phyloP scores from a whole-genome alignment of 257 asterid species.

The Ilex asprella region DNA sequence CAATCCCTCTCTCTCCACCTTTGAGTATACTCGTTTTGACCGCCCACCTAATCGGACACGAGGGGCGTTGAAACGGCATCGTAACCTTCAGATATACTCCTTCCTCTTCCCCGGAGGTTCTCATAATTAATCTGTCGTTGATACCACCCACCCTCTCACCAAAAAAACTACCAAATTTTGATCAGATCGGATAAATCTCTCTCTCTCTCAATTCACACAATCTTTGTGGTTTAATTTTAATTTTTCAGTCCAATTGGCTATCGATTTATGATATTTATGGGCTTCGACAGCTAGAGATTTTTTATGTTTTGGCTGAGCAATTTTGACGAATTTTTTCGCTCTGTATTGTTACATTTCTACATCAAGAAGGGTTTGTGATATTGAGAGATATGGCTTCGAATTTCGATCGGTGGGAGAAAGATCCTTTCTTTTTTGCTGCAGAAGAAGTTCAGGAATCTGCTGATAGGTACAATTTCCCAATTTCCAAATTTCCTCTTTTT shows the following conservation, averaged over 20 bases:
- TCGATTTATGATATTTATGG: too few species aligned
- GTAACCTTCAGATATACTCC: background rate
- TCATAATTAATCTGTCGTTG: too few species aligned
- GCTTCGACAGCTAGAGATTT: too few species aligned
- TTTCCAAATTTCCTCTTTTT: background rate
- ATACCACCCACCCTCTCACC: background rate
- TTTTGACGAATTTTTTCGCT: background rate
- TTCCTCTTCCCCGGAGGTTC: background rate
- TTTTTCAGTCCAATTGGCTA: too few species aligned
- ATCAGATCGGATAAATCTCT: too few species aligned
- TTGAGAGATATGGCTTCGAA: slow-evolving; percentile 46
- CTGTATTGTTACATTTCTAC: slow-evolving; percentile 4
- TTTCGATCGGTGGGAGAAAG: slow-evolving; percentile 92
- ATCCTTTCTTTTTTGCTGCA: slow-evolving; percentile 88
- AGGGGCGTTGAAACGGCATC: background rate
- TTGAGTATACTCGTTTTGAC: slow-evolving; percentile 6
- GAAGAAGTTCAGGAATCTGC: slow-evolving; percentile 97
- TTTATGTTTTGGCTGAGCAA: too few species aligned
- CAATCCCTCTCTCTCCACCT: too few species aligned
- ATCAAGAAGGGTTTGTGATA: slow-evolving; percentile 2
- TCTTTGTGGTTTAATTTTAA: too few species aligned
- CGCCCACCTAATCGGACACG: slow-evolving; percentile 1
- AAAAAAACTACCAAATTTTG: background rate
- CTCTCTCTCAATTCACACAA: too few species aligned
- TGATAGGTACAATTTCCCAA: slow-evolving; percentile 48